Percentiles rank a stretch among this genome's conserved stretches.
Evolutionary conservation across 108 stramenopile species (phyloP).

Genomic region (Seminavis robusta): DNA sequence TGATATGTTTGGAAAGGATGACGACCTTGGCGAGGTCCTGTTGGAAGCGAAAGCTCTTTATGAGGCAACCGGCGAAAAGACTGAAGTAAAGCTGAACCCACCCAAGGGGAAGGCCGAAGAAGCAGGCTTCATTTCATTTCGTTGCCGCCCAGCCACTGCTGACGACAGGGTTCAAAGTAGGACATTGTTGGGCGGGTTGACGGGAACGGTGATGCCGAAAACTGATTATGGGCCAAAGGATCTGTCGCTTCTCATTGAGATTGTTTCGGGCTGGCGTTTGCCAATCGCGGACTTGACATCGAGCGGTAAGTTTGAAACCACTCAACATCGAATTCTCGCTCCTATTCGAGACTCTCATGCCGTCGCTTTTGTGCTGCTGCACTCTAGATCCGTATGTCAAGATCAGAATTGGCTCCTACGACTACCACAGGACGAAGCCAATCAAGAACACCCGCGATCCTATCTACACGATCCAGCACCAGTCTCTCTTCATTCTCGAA

Average conservation of each 20-base stretch:
- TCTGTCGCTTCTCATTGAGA: slow-evolving; percentile 73
- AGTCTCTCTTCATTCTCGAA: slow-evolving; percentile 56
- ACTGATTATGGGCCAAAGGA: too few relatives aligned
- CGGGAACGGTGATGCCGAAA: too few relatives aligned
- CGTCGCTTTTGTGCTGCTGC: too few relatives aligned
- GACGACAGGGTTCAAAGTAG: too few relatives aligned
- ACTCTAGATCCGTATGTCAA: too few relatives aligned
- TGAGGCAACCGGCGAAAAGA: slow-evolving; percentile 56
- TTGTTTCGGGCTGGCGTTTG: slow-evolving; percentile 63
- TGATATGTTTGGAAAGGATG: slow-evolving; percentile 49
- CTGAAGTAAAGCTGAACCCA: slow-evolving; percentile 31
- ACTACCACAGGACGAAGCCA: too few relatives aligned
- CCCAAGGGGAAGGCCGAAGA: slow-evolving; percentile 6
- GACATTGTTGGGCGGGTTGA: too few relatives aligned
- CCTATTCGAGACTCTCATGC: not conserved
- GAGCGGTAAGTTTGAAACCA: slow-evolving; percentile 42
- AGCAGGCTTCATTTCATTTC: slow-evolving; percentile 55
- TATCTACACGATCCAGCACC: slow-evolving; percentile 60
- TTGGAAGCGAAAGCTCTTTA: slow-evolving; percentile 49
- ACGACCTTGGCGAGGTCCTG: slow-evolving; percentile 46
- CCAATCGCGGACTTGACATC: slow-evolving; percentile 47
- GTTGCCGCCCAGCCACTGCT: slow-evolving; percentile 63
- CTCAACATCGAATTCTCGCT: too few relatives aligned
- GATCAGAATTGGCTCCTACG: not conserved
- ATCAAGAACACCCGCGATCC: slow-evolving; percentile 62